Base-by-base conservation (phyloP, 2,329 filamentous ascomycete genomes). In the Hypomyces rosellus region DNA sequence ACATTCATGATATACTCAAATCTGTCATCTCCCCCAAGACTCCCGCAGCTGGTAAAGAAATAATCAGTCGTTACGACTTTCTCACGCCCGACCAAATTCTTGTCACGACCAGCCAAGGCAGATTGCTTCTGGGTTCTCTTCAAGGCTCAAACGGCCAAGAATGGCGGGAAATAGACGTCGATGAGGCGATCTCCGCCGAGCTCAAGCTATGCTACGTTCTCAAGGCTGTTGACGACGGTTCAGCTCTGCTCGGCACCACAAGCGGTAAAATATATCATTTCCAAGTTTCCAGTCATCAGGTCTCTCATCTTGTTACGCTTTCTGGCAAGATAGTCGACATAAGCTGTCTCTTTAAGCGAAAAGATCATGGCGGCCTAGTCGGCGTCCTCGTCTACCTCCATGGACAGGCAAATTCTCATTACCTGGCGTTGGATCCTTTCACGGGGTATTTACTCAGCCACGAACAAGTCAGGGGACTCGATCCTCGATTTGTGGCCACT, bases 21-120 rank as follows among this genome's bases (percentile, higher is more conserved):
- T 57, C 50, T 12, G 42, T 60, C 3, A 18, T 61, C 1, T 42
- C 46, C 1, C 44, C 56, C 1, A 40, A n/a, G 5, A 13, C 16
- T 11, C 13, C 34, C 13, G 3, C 34, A 8, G 9, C 42, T 9
- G 45, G 63, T 51, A 42, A 66, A 56, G 63, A 78, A 62, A 61
- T 69, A 9, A 78, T 87, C 52, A 78, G 80, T 49, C 75, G 78
- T 40, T 89, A 87, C 59, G 76, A 78, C 20, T 87, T 88, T 51
- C 61, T 87, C 3, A 74, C 74, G 0, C 66, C 76, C 3, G 63
- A 71, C 3, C 64, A 68, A 2, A 61, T 88, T 3, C 63, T 89
- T 15, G 70, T 79, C 3, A 76, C 74, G 0, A 85, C 83, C 0
- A 82, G 76, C 0, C 76, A 77, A 34, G 86, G 86, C 1, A 74